Percentiles rank a stretch among this genome's conserved stretches.
phyloP scores from a whole-genome alignment of 768 basidiomycete genomes.

The Collybiopsis luxurians region DNA sequence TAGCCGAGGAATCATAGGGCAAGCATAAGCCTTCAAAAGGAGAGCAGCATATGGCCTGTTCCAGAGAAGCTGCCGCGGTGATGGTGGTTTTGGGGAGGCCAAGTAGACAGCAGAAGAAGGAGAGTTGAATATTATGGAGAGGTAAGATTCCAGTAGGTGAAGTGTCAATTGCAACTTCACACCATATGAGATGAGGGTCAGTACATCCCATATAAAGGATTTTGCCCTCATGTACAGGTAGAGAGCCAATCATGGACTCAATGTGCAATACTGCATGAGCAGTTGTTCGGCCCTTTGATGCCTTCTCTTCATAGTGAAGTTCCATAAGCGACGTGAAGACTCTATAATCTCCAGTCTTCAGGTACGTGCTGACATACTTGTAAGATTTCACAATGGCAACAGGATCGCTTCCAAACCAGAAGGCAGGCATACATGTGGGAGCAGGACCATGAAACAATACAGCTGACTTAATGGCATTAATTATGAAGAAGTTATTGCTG shows the following conservation, averaged over 20 bases:
- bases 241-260: slow-evolving; percentile 11
- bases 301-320: slow-evolving; percentile 11
- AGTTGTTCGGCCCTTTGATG: slow-evolving; percentile 9
- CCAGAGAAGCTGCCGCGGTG: neutral
- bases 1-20: neutral
- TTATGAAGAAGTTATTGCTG: slow-evolving; percentile 3
- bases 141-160: neutral
- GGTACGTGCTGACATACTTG: slow-evolving; percentile 8
- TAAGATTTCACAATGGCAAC: neutral
- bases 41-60: neutral
- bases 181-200: neutral
- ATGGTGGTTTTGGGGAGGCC: neutral
- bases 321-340: slow-evolving; percentile 12
- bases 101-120: neutral
- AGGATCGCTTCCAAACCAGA: neutral
- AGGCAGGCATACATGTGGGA: neutral
- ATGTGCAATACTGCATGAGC: slow-evolving; percentile 8
- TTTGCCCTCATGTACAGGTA: slow-evolving; percentile 9
- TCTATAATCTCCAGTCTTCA: slow-evolving; percentile 2
- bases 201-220: slow-evolving; percentile 8
- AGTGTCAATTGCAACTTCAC: neutral
- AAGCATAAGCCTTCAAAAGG: neutral
- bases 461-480: neutral
- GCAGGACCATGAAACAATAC: neutral
- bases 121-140: neutral